Base-by-base conservation (phyloP, 1,139 yeast species). In the Candida dubliniensis region DNA sequence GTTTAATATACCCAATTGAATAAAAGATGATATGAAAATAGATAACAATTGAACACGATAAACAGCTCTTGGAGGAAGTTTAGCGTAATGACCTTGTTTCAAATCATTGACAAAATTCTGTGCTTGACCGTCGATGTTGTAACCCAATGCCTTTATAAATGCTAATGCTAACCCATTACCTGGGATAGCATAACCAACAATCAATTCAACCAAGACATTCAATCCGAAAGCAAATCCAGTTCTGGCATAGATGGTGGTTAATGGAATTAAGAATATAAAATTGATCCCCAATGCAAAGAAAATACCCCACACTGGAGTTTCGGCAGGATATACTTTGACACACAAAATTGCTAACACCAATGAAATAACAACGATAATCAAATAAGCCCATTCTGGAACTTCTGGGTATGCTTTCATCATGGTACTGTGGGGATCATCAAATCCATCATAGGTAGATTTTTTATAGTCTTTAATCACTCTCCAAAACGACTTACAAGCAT, bases 301-400 rank as follows among this genome's bases (percentile, higher is more conserved):
- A 31, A 82, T 64, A 41, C 78, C 75, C 83, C 83, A 80, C 6
- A 78, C 72, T 3, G 82, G 82, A 44, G 80, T 71, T 42, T 74
- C 68, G 10, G 79, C 69, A 13, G 77, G 63, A 53, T 77, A 79
- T 1, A 69, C 61, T 49, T 74, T 59, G 15, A 80, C 73, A 45
- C 77, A 69, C 2, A 77, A 52, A 27, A 81, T 71, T 5, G 79
- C 84, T 41, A 80, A 63, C 1, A 67, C 72, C 7, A 81, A 55
- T 1, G 86, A 71, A 14, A 74, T 50, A 9, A 76, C 48, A 44
- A 82, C 60, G 13, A 82, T 70, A 10, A 64, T 45, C 24, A 77
- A 51, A 52, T 75, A 82, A 73, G 80, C 79, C 77, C 78, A 76
- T 47, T 81, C 83, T 9, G 87, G 87, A 13, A 81, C 86, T 54